phyloP scores from a whole-genome alignment of 352 stramenopile species.

The Phytophthora quininea region DNA sequence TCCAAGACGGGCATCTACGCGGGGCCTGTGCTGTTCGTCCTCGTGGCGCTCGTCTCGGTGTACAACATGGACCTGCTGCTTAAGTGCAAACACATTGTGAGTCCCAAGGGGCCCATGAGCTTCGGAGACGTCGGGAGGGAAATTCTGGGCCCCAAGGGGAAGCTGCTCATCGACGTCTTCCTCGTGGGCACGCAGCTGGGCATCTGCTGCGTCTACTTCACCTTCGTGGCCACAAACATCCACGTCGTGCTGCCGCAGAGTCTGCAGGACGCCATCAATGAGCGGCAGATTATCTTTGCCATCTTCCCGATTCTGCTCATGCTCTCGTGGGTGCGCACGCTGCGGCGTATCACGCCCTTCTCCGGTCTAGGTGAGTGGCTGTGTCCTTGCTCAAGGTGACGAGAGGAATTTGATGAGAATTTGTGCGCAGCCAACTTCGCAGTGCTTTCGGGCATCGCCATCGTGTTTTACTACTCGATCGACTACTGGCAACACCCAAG shows the following conservation, averaged over 20 bases:
- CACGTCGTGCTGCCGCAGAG: conserved; percentile 71
- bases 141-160: conserved; percentile 64
- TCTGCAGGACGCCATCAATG: conserved; percentile 61
- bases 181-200: conserved; percentile 78
- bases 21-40: conserved; percentile 62
- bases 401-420: background rate
- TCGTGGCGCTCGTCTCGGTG: conserved; percentile 71
- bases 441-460: conserved; percentile 68
- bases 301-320: conserved; percentile 73
- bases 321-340: conserved; percentile 79
- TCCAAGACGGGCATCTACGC: conserved; percentile 74
- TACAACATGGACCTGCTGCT: conserved; percentile 88
- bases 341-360: conserved; percentile 79
- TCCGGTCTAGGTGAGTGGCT: conserved; percentile 61
- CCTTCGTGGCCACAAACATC: conserved; percentile 84
- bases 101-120: conserved; percentile 56
- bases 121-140: conserved; percentile 77
- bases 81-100: conserved; percentile 68
- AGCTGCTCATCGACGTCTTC: conserved; percentile 79
- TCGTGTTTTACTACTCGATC: conserved; percentile 86
- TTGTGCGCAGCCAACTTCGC: conserved; percentile 57
- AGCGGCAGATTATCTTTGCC: conserved; percentile 78
- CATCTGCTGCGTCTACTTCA: conserved; percentile 88
- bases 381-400: background rate
- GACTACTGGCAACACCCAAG: conserved; percentile 54